Conservation (phyloP, 108 stramenopile genomes). For the Nannochloropsis gaditana region DNA sequence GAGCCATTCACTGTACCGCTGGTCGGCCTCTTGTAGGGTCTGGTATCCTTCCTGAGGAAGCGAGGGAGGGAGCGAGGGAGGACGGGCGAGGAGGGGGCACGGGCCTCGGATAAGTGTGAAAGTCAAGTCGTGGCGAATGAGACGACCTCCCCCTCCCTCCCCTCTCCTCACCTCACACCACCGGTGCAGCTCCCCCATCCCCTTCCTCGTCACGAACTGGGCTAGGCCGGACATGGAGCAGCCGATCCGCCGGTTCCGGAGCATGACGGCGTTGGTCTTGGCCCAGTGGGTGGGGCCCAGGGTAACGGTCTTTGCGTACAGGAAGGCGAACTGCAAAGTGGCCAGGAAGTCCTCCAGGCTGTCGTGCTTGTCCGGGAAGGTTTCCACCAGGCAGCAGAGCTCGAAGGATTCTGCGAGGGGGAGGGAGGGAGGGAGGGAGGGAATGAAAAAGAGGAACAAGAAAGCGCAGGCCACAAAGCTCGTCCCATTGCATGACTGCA, state of each 20-base stretch:
- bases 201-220: conserved; percentile 54
- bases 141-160: background rate
- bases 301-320: conserved; percentile 61
- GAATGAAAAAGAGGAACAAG: too few relatives aligned
- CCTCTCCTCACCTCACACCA: conserved; percentile 51
- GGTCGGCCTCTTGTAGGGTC: conserved; percentile 32
- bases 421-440: background rate
- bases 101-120: too few relatives aligned
- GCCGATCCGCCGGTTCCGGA: conserved; percentile 59
- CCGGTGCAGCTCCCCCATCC: conserved; percentile 45
- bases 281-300: conserved; percentile 59
- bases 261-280: conserved; percentile 53
- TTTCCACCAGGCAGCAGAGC: conserved; percentile 61
- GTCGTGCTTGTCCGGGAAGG: conserved; percentile 59
- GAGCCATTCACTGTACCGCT: conserved; percentile 31
- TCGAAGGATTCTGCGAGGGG: conserved; percentile 53
- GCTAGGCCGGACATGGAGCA: conserved; percentile 61
- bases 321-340: conserved; percentile 52
- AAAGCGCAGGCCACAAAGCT: too few relatives aligned
- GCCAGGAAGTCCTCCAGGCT: conserved; percentile 52
- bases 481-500: too few relatives aligned
- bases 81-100: background rate
- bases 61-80: background rate
- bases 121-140: too few relatives aligned
- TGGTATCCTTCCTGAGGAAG: conserved; percentile 25